A percentile compares a stretch with the other conserved stretches of the same genome.
phyloP scores from a whole-genome alignment of 2,329 filamentous ascomycete genomes.

The Myotisia sp. region DNA sequence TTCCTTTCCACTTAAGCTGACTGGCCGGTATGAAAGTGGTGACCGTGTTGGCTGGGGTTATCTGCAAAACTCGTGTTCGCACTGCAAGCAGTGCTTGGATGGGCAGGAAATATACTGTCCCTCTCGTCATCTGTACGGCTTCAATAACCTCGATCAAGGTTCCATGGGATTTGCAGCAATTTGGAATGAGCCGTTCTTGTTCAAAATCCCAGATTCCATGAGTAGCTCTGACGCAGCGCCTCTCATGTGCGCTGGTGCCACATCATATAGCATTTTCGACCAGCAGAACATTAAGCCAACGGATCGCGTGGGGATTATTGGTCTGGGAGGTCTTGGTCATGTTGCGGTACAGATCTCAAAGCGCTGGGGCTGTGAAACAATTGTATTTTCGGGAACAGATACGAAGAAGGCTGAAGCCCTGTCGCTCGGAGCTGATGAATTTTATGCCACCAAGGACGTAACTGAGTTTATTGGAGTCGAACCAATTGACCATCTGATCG shows the following conservation, averaged over 20 bases:
- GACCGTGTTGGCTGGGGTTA: constrained; percentile 33
- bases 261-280: constrained; percentile 36
- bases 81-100: constrained; percentile 22
- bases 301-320: constrained; percentile 37
- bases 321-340: constrained; percentile 54
- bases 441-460: constrained; percentile 14
- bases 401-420: constrained; percentile 41
- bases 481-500: constrained; percentile 22
- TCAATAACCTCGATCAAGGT: constrained; percentile 23
- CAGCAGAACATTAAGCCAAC: constrained; percentile 31
- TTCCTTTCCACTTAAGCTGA: neutral
- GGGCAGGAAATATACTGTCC: constrained; percentile 14
- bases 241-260: constrained; percentile 38
- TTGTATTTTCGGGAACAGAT: constrained; percentile 36
- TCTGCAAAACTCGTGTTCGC: constrained; percentile 8
- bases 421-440: constrained; percentile 43
- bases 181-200: constrained; percentile 28
- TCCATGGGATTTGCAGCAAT: constrained; percentile 25
- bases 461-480: constrained; percentile 11
- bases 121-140: constrained; percentile 23
- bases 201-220: constrained; percentile 31
- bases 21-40: constrained; percentile 16
- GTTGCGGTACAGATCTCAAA: constrained; percentile 75
- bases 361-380: constrained; percentile 62
- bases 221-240: constrained; percentile 34